Evolutionary conservation across 1,139 yeast genomes (phyloP), one percentile per base, ranked within the genome.

Genomic region (Neolecta irregularis): DNA sequence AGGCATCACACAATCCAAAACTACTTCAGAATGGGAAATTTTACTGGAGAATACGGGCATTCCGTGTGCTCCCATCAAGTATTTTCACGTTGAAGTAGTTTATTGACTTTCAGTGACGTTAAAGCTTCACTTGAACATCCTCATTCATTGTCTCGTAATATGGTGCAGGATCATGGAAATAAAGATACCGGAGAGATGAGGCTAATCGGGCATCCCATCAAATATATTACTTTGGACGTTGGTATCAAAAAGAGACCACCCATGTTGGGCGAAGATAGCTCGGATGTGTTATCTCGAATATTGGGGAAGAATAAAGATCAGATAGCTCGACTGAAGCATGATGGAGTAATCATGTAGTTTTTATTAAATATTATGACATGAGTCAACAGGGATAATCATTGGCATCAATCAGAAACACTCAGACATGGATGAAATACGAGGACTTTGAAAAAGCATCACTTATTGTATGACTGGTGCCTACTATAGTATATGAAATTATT

Each of bases 41-140:
- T 38, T 46, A 9, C 57, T 60, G 46, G 52, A 50, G 35, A 51
- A 50, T 24, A 38, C 42, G 26, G 55, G 55, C 23, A 54, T 60
- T 42, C 62, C 65, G 5, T 59, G 52, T 34, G 65, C 64, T 1
- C 58, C 64, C 4, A 58, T 60, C 32, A 60, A 60, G n/a, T 40
- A 64, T 59, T 36, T 49, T 60, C 31, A 54, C 54, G 37, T 46
- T 53, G 5, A 49, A n/a, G n/a, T n/a, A n/a, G n/a, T n/a, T n/a
- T n/a, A n/a, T n/a, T n/a, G n/a, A n/a, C n/a, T n/a, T n/a, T n/a
- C n/a, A n/a, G n/a, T n/a, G n/a, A n/a, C n/a, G n/a, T n/a, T n/a
- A n/a, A n/a, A n/a, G n/a, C n/a, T n/a, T n/a, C 62, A 5, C 48
- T 60, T 21, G 47, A 51, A 34, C 60, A 56, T 35, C 56, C 54